Base-by-base conservation (phyloP, 2,329 filamentous ascomycete species). In the Colletotrichum nymphaeae region DNA sequence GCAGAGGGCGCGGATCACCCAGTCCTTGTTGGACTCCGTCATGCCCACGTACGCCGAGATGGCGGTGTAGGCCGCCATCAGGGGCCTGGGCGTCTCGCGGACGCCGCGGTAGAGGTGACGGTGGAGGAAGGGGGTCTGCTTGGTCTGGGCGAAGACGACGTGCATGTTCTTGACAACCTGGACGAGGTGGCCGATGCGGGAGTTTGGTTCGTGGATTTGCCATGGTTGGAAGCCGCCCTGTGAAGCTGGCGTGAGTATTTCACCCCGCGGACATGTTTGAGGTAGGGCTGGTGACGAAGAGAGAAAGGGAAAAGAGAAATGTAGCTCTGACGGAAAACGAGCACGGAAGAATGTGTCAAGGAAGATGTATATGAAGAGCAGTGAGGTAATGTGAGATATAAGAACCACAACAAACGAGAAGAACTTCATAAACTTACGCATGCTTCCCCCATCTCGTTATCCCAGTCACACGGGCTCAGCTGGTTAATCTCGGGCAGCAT, bases 51-150 rank as follows among this genome's bases (percentile, higher is more conserved):
- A 86, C 8, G 85, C 80, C 2, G 82, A 77, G 49, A 84, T 80
- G 14, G 81, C 81, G 2, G 84, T 81, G 69, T 84, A 87, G 58
- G 81, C 83, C 6, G 82, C 76, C 46, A 86, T 76, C 49, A 87
- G 81, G 30, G 82, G 80, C 26, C 79, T 80, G 28, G 85, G 85
- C 24, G 85, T 80, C 22, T 80, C 73, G 53, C 78, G 78, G 22
- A 28, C 22, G 71, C 78, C 75, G 58, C 80, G 78, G 79, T 87
- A 87, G 22, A 87, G 80, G 11, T 82, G 79, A 46, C 81, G 79
- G 75, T 87, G 86, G 67, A 87, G 79, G 75, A 85, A 87, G 37
- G 84, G 81, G 24, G 84, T 80, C 7, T 80, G 76, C 70, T 81
- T 81, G 5, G 81, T 80, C 35, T 77, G 78, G 16, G 84, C 80